A percentile compares a stretch with the other conserved stretches of the same genome.
Evolutionary conservation across 2,329 filamentous ascomycete genomes (phyloP).

Genomic region (Cordyceps tenuipes): DNA sequence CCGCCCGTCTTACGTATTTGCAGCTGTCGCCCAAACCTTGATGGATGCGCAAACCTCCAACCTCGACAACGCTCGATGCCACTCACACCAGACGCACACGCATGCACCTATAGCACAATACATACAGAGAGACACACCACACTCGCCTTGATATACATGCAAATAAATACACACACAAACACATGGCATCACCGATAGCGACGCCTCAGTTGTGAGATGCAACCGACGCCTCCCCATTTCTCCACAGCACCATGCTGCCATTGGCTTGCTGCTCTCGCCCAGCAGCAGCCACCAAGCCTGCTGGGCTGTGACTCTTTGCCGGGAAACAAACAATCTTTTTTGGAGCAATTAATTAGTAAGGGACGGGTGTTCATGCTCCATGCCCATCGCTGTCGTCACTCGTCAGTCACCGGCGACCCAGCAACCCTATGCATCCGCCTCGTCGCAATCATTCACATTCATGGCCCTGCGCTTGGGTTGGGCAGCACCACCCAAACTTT

Average conservation of each 20-base stretch:
- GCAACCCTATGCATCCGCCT: not conserved
- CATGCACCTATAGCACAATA: not conserved
- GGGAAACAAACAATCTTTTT: not conserved
- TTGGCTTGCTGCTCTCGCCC: not conserved
- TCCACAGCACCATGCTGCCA: not conserved
- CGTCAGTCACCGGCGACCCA: not conserved
- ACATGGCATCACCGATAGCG: slow-evolving; percentile 2
- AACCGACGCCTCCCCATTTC: not conserved
- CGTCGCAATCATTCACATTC: not conserved
- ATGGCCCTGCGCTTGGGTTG: not conserved
- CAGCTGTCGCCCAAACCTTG: not conserved
- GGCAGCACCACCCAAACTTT: not conserved
- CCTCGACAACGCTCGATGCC: not conserved
- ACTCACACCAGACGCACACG: not conserved
- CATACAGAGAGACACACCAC: not conserved
- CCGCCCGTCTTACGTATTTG: not conserved
- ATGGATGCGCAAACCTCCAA: not conserved
- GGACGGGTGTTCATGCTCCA: not conserved
- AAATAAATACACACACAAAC: not conserved
- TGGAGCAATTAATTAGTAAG: not conserved
- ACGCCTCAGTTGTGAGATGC: slow-evolving; percentile 1
- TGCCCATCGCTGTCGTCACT: not conserved
- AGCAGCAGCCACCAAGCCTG: slow-evolving; percentile 3
- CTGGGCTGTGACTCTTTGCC: slow-evolving; percentile 5
- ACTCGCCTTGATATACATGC: too few species aligned